Conservation (phyloP, 352 stramenopile genomes). For the Hyphochytrium catenoides region DNA sequence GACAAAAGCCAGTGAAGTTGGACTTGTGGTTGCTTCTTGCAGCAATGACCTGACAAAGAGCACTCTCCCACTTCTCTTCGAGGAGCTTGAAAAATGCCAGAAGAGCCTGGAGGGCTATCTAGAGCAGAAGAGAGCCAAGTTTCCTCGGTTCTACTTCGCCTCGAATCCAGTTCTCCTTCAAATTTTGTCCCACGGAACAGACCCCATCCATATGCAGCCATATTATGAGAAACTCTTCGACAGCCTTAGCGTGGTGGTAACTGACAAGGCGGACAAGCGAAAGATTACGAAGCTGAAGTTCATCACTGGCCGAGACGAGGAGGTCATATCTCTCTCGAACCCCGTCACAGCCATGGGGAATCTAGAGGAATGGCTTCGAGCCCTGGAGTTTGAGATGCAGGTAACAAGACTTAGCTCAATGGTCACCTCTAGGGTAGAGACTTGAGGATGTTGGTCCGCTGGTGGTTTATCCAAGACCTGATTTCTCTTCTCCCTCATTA, state of each 20-base stretch:
- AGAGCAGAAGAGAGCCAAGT: conserved; percentile 69
- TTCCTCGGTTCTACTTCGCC: conserved; percentile 74
- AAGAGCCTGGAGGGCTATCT: conserved; percentile 71
- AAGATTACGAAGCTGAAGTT: conserved; percentile 49
- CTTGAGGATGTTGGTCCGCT: neutral
- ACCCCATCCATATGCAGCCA: conserved; percentile 40
- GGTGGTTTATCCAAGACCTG: too few species aligned
- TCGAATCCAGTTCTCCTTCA: conserved; percentile 65
- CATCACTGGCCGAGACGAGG: conserved; percentile 32
- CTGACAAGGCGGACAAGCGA: conserved; percentile 25
- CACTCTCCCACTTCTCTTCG: conserved; percentile 58
- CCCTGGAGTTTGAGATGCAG: conserved; percentile 39
- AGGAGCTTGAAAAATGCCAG: conserved; percentile 70
- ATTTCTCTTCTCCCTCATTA: too few species aligned
- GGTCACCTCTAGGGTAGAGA: neutral
- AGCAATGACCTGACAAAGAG: conserved; percentile 52
- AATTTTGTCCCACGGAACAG: conserved; percentile 59
- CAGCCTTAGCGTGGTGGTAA: conserved; percentile 38
- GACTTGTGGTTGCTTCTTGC: conserved; percentile 44
- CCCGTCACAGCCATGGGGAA: conserved; percentile 33
- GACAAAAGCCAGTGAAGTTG: conserved; percentile 41
- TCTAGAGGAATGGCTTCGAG: conserved; percentile 52
- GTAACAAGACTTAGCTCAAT: conserved; percentile 13
- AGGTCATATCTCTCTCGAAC: conserved; percentile 29
- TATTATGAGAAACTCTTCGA: conserved; percentile 71